These are phyloP conservation scores for Benincasa hispida DNA, from an alignment of 306 rosid species.

Conservation along the genomic window DNA sequence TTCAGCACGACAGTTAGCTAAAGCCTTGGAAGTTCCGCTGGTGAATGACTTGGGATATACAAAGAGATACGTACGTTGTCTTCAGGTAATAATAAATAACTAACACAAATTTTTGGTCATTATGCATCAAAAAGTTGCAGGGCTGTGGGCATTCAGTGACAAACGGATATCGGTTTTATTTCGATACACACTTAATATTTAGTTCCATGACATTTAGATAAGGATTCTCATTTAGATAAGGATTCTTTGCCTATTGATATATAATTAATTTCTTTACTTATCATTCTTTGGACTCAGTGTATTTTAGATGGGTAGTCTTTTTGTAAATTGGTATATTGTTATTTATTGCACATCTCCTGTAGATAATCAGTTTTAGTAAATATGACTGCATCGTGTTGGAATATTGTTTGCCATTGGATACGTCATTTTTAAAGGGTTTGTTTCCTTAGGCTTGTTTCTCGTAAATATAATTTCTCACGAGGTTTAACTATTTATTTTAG, in stretches of 20 bases:
- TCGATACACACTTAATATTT: neutral
- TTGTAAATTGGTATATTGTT: neutral
- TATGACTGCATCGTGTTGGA: neutral
- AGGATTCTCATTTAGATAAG: neutral
- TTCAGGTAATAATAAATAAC: slow-evolving; percentile 64
- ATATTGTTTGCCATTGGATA: neutral
- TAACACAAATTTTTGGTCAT: neutral
- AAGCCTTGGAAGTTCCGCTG: slow-evolving; percentile 96
- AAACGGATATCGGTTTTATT: neutral
- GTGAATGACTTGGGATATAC: slow-evolving; percentile 99
- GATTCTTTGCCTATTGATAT: neutral
- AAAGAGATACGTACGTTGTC: slow-evolving; percentile 94
- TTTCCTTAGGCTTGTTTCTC: neutral
- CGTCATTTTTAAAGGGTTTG: neutral
- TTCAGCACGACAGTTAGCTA: slow-evolving; percentile 87
- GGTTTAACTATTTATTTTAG: neutral
- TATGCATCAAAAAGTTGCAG: neutral
- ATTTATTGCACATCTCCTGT: neutral
- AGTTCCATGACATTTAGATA: neutral
- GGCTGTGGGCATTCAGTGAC: neutral
- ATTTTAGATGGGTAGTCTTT: neutral
- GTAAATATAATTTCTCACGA: neutral
- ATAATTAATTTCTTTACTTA: neutral
- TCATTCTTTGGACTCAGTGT: neutral
- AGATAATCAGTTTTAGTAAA: neutral